Evolutionary conservation across 331 rosid genomes (phyloP).

Genomic region (Malus hybrid): DNA sequence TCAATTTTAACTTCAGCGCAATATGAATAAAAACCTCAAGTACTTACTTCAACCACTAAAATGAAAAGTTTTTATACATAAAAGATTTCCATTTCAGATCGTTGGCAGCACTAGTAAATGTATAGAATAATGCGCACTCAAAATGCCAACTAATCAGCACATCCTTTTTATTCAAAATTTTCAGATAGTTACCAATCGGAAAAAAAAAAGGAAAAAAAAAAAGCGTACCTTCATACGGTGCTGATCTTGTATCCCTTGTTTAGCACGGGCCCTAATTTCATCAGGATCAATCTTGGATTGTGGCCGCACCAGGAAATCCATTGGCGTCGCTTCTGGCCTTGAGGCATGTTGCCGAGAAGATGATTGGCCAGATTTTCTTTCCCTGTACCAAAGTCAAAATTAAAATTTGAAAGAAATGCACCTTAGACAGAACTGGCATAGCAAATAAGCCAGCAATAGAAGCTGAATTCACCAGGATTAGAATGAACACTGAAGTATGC

Average conservation of each 20-base stretch:
- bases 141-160: not conserved
- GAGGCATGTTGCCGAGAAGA: conserved; percentile 77
- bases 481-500: not conserved
- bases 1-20: not conserved
- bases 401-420: not conserved
- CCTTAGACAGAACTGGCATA: not conserved
- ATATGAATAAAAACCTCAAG: not conserved
- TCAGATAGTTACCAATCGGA: not conserved
- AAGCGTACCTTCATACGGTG: conserved; percentile 76
- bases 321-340: conserved; percentile 92
- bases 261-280: conserved; percentile 87
- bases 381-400: conserved; percentile 43
- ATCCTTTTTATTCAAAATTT: not conserved
- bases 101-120: not conserved
- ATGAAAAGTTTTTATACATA: not conserved
- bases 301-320: conserved; percentile 92
- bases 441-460: not conserved
- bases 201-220: not conserved
- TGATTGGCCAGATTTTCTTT: conserved; percentile 71
- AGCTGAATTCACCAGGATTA: not conserved
- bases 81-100: not conserved
- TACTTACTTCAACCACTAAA: not conserved
- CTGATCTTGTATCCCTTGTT: conserved; percentile 77
- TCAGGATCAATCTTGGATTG: conserved; percentile 93
- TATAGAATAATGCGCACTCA: not conserved